phyloP scores from a whole-genome alignment of 2,329 filamentous ascomycete genomes.

The Zymoseptoria brevis region DNA sequence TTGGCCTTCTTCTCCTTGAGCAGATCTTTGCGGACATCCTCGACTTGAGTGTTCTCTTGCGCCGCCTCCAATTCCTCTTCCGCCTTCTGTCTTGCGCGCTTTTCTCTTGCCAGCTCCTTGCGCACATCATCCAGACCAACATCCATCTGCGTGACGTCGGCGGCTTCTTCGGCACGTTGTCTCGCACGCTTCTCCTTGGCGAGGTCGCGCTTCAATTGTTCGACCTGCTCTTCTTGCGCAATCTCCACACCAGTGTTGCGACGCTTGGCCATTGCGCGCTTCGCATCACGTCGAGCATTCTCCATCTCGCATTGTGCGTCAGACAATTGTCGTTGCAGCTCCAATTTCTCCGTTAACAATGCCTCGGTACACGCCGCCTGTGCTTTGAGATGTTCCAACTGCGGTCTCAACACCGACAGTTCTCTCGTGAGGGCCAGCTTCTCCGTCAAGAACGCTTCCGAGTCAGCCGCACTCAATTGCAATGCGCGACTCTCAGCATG shows the following conservation, averaged over 20 bases:
- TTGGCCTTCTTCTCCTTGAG: constrained; percentile 28
- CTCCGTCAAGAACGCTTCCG: constrained; percentile 60
- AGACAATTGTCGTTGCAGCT: constrained; percentile 68
- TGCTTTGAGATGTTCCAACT: constrained; percentile 54
- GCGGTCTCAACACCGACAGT: constrained; percentile 50
- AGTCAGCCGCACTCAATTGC: constrained; percentile 59
- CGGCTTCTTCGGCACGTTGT: constrained; percentile 34
- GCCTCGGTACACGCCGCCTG: constrained; percentile 56
- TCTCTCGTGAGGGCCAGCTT: constrained; percentile 56
- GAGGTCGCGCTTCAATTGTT: constrained; percentile 41
- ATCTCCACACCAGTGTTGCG: constrained; percentile 44
- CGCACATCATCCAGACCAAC: constrained; percentile 26
- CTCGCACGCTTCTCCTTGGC: constrained; percentile 39
- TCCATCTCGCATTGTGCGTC: constrained; percentile 74
- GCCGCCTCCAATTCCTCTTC: constrained; percentile 32
- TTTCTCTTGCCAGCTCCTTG: constrained; percentile 27
- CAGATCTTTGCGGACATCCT: constrained; percentile 28
- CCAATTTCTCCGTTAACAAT: constrained; percentile 68
- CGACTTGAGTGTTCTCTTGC: constrained; percentile 28
- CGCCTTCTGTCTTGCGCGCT: constrained; percentile 25
- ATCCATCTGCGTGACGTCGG: constrained; percentile 26
- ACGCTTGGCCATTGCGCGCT: constrained; percentile 48
- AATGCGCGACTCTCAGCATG: constrained; percentile 66
- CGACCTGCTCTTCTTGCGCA: constrained; percentile 34
- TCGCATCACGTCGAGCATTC: constrained; percentile 65